Base-by-base conservation (phyloP, 495 filamentous ascomycete species). In the Penicillium atrosanguineum region DNA sequence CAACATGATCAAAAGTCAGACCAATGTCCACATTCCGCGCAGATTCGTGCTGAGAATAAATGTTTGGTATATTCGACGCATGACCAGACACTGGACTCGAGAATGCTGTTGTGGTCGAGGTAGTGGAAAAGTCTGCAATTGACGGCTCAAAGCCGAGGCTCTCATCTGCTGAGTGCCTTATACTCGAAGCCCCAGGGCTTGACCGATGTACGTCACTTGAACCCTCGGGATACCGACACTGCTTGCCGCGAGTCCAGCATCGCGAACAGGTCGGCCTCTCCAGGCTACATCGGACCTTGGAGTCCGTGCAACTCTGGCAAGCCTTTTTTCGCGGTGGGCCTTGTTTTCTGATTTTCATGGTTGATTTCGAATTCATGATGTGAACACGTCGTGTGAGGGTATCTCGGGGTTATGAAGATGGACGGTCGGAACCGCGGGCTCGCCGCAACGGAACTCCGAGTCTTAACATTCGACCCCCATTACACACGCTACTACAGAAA, bases 251-350 rank as follows among this genome's bases (percentile, higher is more conserved):
- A 6, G 49, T 34, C n/a, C 45, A 36, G 48, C 75, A 78, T 34
- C 73, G 67, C 16, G 68, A 60, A 52, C 73, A 78, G 39, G 23
- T 55, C 7, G 73, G 75, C 18, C 60, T 63, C 26, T 62, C 53
- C 7, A 73, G 57, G 45, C 67, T 60, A 44, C 75, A 78, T 37
- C 64, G 62, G 16, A 68, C 59, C 55, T 75, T 78, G 18, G 69
- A 64, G 19, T 15, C 56, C 8, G 65, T 65, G 54, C 75, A 78
- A 31, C 50, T 62, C 26, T 59, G 59, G 50, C 73, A 78, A 15
- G 69, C 58, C 49, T 73, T 76, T 50, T 71, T 65, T 23, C 26
- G 26, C 7, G n/a, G 3, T n/a, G 44, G 44, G 2, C 26, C 44
- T 34, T 11, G 28, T 6, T 9, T 3, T 14, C 9, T 36, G 11